Conservation (phyloP, 192 early-diverging fungal species). For the Spinellus fusiger region DNA sequence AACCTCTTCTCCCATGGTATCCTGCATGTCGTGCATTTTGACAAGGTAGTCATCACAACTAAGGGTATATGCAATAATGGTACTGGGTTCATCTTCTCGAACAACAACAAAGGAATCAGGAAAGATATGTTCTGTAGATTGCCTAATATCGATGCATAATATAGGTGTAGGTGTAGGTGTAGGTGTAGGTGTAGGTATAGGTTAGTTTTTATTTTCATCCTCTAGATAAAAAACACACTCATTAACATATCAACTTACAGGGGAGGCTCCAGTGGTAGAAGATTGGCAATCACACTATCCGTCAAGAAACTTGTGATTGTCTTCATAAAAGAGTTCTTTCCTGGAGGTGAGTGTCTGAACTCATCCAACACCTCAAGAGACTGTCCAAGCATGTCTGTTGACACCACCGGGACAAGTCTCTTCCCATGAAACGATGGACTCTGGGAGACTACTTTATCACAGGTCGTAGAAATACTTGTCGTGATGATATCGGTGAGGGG, state of each 20-base stretch:
- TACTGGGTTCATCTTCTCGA: slow-evolving; percentile 87
- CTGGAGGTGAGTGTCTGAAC: slow-evolving; percentile 11
- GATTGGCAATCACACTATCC: slow-evolving; percentile 56
- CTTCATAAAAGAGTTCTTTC: slow-evolving; percentile 65
- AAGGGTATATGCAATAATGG: slow-evolving; percentile 88
- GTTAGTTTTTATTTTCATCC: neutral
- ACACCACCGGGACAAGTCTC: too few species aligned
- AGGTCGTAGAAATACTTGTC: neutral
- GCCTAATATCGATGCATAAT: slow-evolving; percentile 25
- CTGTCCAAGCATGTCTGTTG: neutral
- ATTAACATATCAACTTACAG: slow-evolving; percentile 42
- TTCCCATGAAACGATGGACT: too few species aligned
- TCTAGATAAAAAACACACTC: neutral
- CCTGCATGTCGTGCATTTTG: slow-evolving; percentile 48
- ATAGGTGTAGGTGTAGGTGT: neutral
- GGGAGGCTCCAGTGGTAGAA: slow-evolving; percentile 68
- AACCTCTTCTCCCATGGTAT: slow-evolving; percentile 9
- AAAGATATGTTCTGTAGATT: slow-evolving; percentile 82
- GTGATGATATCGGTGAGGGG: neutral
- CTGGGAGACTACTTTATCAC: too few species aligned
- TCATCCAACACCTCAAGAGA: neutral
- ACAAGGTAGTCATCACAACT: slow-evolving; percentile 66
- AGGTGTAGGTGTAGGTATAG: neutral
- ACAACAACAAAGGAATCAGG: slow-evolving; percentile 81
- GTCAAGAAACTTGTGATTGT: slow-evolving; percentile 70